Base-by-base conservation (phyloP, 2,329 filamentous ascomycete genomes). In the Cladobotryum mycophilum region DNA sequence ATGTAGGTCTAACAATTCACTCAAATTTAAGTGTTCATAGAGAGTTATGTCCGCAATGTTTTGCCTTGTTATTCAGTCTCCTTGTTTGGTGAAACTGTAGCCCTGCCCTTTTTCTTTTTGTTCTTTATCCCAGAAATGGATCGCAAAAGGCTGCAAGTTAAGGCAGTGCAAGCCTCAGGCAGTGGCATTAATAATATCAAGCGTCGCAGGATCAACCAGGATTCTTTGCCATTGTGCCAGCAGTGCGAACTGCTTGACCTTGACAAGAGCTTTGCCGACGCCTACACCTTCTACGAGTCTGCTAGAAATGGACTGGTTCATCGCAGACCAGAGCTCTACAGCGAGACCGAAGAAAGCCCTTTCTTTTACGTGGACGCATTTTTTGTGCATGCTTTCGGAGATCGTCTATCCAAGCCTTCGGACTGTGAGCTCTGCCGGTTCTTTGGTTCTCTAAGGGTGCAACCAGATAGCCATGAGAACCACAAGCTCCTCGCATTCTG, bases 401-500 rank as follows among this genome's bases (percentile, higher is more conserved):
- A n/a, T 34, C 49, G 49, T 8, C 4, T 52, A 22, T 48, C 48
- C 2, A 33, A 14, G 25, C 14, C 37, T 7, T 36, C 48, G 14
- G 17, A 8, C n/a, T 50, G 48, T 17, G 35, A 35, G 7, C 36
- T 50, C 1, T 50, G 48, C 11, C 42, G 35, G 5, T 50, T 50
- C 42, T 52, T 52, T 18, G 44, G 38, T 38, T 48, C 45, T 2
- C 33, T 48, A 45, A 43, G 45, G 4, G 47, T 38, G 15, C 33
- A 48, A 7, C 13, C 49, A 40, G 22, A 44, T 6, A 20, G 20
- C 5, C 18, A 44, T 30, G 45, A 40, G 5, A 41, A 22, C 11
- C 43, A 52, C 22, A 52, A 52, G 41, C 49, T 52, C 17, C 49
- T 52, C 15, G 50, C 41, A 4, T 49, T 52, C 38, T 49, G 50